Conservation (phyloP, 2,329 filamentous ascomycete species). For the Phialophora chinensis region DNA sequence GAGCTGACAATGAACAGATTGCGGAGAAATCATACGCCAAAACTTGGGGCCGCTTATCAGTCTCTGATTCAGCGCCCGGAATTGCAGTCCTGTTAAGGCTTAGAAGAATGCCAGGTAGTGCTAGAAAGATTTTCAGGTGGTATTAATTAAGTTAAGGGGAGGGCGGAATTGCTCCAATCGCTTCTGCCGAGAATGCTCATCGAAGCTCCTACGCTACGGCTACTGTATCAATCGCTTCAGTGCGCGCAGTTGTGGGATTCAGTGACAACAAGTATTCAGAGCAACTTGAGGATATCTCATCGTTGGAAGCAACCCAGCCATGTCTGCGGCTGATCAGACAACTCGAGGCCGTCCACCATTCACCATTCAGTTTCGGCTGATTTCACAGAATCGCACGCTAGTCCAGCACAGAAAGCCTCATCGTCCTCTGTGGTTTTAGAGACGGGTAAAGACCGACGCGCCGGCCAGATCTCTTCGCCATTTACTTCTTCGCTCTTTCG, state of each 20-base stretch:
- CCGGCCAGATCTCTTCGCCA: constrained; percentile 61
- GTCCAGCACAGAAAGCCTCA: constrained; percentile 4
- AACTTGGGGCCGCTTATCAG: neutral
- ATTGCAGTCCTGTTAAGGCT: neutral
- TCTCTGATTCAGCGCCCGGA: constrained; percentile 1
- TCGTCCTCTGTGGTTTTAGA: constrained; percentile 4
- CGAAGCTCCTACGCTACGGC: too few species aligned
- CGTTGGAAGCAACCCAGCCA: too few species aligned
- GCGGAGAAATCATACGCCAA: neutral
- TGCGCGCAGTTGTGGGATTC: too few species aligned
- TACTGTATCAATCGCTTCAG: too few species aligned
- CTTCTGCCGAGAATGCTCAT: neutral
- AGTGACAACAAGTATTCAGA: too few species aligned
- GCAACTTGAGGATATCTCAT: too few species aligned
- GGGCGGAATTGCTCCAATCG: neutral
- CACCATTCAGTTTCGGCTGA: constrained; percentile 3
- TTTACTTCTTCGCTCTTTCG: constrained; percentile 53
- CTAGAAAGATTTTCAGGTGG: neutral
- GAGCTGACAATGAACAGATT: neutral
- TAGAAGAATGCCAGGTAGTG: neutral
- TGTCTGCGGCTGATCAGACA: neutral
- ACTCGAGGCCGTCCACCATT: neutral
- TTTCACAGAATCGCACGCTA: neutral
- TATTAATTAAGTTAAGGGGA: neutral
- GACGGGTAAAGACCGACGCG: neutral